phyloP scores from a whole-genome alignment of 1,284 basidiomycete genomes.

The Ganoderma lucidum region DNA sequence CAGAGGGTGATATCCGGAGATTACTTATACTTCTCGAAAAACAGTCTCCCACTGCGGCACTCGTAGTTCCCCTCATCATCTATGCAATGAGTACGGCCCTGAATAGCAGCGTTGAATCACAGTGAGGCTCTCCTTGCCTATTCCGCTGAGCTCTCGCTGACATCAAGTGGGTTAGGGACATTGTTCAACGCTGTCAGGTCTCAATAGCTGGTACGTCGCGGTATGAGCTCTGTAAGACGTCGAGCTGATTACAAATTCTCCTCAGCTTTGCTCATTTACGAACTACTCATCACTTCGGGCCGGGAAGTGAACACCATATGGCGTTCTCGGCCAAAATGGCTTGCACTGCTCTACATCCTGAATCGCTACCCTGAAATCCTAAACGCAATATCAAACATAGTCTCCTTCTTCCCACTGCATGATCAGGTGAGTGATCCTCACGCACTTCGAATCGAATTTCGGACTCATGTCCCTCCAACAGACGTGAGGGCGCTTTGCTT shows the following conservation, averaged over 20 bases:
- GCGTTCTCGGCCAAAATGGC: background rate
- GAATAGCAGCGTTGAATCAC: background rate
- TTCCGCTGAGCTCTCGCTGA: background rate
- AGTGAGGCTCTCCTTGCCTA: background rate
- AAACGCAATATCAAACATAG: background rate
- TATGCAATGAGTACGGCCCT: background rate
- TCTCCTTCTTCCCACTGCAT: background rate
- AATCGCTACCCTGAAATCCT: conserved; percentile 3
- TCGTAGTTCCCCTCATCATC: background rate
- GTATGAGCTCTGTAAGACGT: background rate
- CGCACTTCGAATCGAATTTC: too few species aligned
- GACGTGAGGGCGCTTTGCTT: background rate
- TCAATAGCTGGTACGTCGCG: conserved; percentile 1
- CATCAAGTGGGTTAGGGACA: background rate
- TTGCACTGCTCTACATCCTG: background rate
- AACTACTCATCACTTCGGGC: background rate
- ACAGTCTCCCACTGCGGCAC: background rate
- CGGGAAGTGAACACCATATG: conserved; percentile 1
- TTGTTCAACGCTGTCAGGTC: background rate
- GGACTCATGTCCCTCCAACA: background rate
- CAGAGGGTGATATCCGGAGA: background rate
- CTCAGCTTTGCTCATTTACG: background rate
- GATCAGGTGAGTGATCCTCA: background rate
- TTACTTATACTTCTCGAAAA: background rate
- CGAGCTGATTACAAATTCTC: background rate